Base-by-base conservation (phyloP, 768 basidiomycete species). In the Leccinum subtestaceum region DNA sequence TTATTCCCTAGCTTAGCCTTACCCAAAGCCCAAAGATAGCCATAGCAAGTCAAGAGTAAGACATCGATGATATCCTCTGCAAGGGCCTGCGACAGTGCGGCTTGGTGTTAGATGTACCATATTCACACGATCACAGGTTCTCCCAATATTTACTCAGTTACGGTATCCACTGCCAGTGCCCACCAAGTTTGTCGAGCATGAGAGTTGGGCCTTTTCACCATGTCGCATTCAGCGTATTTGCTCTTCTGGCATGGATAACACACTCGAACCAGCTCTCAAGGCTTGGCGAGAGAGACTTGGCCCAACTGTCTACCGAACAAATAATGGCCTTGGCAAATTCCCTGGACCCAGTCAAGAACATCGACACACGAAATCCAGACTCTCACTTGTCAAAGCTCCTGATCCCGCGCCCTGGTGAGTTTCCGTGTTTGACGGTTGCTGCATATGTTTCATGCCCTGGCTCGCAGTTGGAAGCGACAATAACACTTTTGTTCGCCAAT, bases 21-120 rank as follows among this genome's bases (percentile, higher is more conserved):
- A 90, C 91, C 91, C 92, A 93, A 53, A 93, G 84, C 67, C 88
- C 84, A 68, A 82, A 91, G 71, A 93, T 84, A 58, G 87, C 81
- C 91, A 93, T 93, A 45, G 34, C n/a, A 34, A 47, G 10, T 59
- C 57, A 63, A 53, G 51, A 23, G 46, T 6, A 43, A 25, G 32
- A 34, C 47, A 60, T 53, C 19, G 17, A 61, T 23, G n/a, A 5
- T 46, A 19, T 45, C 17, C 19, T 46, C 43, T 46, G 27, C 23
- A n/a, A 8, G 36, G 17, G n/a, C n/a, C 25, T 29, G 23, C 19
- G 21, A 48, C 23, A 31, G 32, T 32, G 31, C 31, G 5, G 12
- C 32, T 49, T 49, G 13, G 15, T 25, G 25, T 49, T 4, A 21
- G 23, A 49, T 34, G 48, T 29, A 17, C 1, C 23, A 19, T 46